Evolutionary conservation across 75 land plant genomes (phyloP), one percentile per base, ranked within the genome.

Genomic region (Chamaecyparis obtusa): DNA sequence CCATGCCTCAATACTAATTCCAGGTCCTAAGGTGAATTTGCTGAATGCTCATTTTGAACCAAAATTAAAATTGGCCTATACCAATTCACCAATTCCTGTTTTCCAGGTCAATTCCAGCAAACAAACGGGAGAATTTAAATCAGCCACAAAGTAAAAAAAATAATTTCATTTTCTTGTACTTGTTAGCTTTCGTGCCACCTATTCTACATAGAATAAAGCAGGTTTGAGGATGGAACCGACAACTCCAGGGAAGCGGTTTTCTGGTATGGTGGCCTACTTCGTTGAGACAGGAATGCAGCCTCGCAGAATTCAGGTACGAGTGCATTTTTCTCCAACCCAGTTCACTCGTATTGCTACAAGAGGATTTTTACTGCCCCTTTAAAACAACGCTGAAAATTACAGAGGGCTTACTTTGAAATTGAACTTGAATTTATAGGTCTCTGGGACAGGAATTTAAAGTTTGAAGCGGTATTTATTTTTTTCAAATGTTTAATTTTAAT

Each of bases 251-350:
- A 90, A 88, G 55, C 93, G 91, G 60, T 96, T 96, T 86, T 19
- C 83, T 5, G 96, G 94, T 30, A 88, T 96, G 91, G 74, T 90
- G 4, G 95, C 90, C 17, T 89, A 89, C 67, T 90, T 96, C 13
- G 91, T 95, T 27, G 94, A 93, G 79, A 60, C 88, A 10, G 95
- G 96, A 0, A 88, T 96, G 49, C 94, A 95, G 76, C 37, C 91
- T n/a, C 92, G 91, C 33, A 92, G 98, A 13, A 51, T 96, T 30
- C 92, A 96, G 96, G 97, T 92, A 41, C 35, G 55, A 81, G 83
- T 24, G 32, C 4, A 24, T 81, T 44, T 27, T 9, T 46, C 27
- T 27, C 7, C 46, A 33, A 8, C n/a, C 24, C 8, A 24, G 27
- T 21, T 21, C 24, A 5, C 8, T 64, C 8, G 69, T 21, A 24